Conservation (phyloP, 495 filamentous ascomycete genomes). For the Podospora sp. region DNA sequence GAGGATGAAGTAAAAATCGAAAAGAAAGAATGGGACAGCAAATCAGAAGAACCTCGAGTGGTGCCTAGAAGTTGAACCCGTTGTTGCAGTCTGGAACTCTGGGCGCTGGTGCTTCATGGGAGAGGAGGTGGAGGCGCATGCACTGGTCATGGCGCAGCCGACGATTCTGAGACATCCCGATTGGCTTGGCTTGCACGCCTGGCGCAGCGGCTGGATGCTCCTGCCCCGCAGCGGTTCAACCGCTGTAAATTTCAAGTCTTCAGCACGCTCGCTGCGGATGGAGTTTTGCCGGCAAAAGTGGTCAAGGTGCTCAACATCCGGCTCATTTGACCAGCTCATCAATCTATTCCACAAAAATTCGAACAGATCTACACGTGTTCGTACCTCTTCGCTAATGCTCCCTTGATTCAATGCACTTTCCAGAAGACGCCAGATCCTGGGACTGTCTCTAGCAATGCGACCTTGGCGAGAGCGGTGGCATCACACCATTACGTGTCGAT, state of each 20-base stretch:
- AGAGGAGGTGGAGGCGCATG: conserved; percentile 16
- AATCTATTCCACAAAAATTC: background rate
- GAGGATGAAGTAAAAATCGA: conserved; percentile 1
- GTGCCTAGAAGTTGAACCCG: conserved; percentile 12
- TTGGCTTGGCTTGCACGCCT: conserved; percentile 3
- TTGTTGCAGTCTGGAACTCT: conserved; percentile 15
- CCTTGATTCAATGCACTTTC: background rate
- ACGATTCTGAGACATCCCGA: conserved; percentile 11
- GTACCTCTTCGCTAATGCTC: background rate
- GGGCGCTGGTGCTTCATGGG: conserved; percentile 7
- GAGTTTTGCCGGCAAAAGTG: background rate
- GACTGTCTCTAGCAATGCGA: background rate
- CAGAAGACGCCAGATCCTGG: background rate
- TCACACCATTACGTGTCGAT: background rate
- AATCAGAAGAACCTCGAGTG: conserved; percentile 5
- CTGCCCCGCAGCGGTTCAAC: background rate
- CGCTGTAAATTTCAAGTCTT: background rate
- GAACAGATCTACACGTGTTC: background rate
- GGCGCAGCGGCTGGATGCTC: background rate
- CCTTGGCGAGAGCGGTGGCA: background rate
- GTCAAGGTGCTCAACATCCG: background rate
- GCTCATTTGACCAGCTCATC: background rate
- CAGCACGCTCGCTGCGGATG: background rate
- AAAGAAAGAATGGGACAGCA: conserved; percentile 4
- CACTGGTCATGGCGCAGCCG: conserved; percentile 10